Base-by-base conservation (phyloP, 2,329 filamentous ascomycete genomes). In the Scedosporium apiospermum region DNA sequence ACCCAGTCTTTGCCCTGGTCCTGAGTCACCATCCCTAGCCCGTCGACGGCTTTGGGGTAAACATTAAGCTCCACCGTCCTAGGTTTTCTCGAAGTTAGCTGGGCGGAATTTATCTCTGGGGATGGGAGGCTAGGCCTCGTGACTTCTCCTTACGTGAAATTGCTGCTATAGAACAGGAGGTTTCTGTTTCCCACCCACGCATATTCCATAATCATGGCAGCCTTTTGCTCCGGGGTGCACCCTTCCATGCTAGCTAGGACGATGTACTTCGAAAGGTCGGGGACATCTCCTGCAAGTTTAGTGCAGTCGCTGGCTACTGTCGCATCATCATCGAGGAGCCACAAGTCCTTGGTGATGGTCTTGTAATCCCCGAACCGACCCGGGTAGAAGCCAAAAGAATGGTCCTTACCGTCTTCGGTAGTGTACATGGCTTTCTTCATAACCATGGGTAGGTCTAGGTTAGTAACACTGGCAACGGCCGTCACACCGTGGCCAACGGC, bases 101-200 rank as follows among this genome's bases (percentile, higher is more conserved):
- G 1, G n/a, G 26, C 23, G 53, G 1, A 16, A 16, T 12, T 3
- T 4, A 4, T 34, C 10, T 34, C 57, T 58, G 57, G 30, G n/a
- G 1, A 16, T 16, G 7, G 16, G 4, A 7, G 6, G 44, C 44
- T 49, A n/a, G 18, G 18, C 16, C 7, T n/a, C 44, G 3, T 21
- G n/a, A 21, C 44, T 21, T 49, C 21, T 10, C 21, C 59, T 51
- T 30, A 53, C 59, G 59, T 61, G 27, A 61, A 61, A 30, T 61
- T 61, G 59, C n/a, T 84, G 75, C 87, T 87, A 72, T 87, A 88
- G 67, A 85, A 75, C 66, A 88, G 72, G 60, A 88, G 72, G 66
- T 87, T 85, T 68, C 81, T 79, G 60, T 83, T 85, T 9, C 85
- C 85, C 57, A 77, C 34, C 34, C 34, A 38, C 34, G 34, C 34